phyloP scores from a whole-genome alignment of 768 basidiomycete species.

The Russula abietina region DNA sequence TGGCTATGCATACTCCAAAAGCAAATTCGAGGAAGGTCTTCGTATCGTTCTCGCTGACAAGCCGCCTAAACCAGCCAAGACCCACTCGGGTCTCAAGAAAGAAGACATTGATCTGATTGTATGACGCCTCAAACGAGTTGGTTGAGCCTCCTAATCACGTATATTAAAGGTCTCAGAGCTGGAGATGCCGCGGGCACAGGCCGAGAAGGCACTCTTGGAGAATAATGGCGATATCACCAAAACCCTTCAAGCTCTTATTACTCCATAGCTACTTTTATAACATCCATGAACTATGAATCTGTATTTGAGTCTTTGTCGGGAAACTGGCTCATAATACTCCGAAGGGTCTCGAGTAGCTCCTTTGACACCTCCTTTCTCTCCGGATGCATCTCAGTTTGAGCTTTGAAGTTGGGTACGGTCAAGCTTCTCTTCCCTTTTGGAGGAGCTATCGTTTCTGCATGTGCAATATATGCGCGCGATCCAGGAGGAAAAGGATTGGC shows the following conservation, averaged over 20 bases:
- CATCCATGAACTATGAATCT: neutral
- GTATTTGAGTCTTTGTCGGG: neutral
- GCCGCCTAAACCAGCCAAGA: constrained; percentile 42
- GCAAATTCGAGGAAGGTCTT: constrained; percentile 60
- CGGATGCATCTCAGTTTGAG: neutral
- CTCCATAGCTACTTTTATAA: constrained; percentile 10
- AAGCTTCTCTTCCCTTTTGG: constrained; percentile 4
- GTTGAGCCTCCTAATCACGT: neutral
- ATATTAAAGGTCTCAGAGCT: constrained; percentile 55
- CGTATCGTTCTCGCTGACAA: constrained; percentile 53
- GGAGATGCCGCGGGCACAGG: constrained; percentile 51
- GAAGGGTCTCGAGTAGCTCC: constrained; percentile 12
- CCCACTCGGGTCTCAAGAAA: constrained; percentile 39
- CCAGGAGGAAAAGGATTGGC: constrained; percentile 48
- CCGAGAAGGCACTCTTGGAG: constrained; percentile 52
- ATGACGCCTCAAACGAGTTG: constrained; percentile 25
- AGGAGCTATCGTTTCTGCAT: neutral
- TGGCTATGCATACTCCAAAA: constrained; percentile 61
- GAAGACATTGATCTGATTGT: constrained; percentile 66
- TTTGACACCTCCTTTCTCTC: neutral
- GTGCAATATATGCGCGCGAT: constrained; percentile 41
- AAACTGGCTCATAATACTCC: neutral
- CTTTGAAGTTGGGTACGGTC: neutral
- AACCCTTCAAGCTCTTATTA: constrained; percentile 36
- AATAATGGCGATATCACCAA: constrained; percentile 49